Evolutionary conservation across 2,329 filamentous ascomycete genomes (phyloP).

Genomic region (Coniochaeta pulveracea): DNA sequence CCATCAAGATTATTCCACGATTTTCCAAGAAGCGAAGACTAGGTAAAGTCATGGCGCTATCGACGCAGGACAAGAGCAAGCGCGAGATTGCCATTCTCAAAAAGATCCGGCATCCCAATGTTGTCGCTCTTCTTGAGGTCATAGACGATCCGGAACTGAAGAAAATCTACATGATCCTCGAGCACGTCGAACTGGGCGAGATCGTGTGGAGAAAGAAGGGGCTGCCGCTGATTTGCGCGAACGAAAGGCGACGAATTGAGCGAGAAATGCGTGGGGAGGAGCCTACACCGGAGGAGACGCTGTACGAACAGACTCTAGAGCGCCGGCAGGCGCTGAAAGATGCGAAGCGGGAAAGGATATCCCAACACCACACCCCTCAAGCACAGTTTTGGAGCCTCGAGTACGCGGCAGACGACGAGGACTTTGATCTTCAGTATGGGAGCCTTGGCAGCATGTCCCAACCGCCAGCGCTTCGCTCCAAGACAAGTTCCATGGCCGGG

Average conservation of each 20-base stretch:
- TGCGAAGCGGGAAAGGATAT: conserved; percentile 41
- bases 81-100: conserved; percentile 96
- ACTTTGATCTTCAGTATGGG: conserved; percentile 28
- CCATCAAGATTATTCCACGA: conserved; percentile 96
- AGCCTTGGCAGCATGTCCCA: conserved; percentile 26
- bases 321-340: conserved; percentile 47
- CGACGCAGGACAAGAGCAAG: conserved; percentile 70
- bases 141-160: conserved; percentile 94
- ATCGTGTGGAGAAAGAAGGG: conserved; percentile 90
- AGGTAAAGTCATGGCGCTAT: conserved; percentile 59
- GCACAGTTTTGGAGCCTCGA: conserved; percentile 77
- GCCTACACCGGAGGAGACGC: conserved; percentile 48
- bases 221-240: conserved; percentile 66
- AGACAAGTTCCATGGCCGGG: conserved; percentile 24
- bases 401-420: conserved; percentile 43
- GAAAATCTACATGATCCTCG: conserved; percentile 97
- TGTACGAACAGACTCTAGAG: conserved; percentile 47
- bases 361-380: conserved; percentile 34
- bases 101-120: conserved; percentile 95
- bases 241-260: conserved; percentile 74
- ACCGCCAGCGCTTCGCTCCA: conserved; percentile 23
- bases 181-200: conserved; percentile 89
- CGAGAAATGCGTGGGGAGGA: conserved; percentile 52
- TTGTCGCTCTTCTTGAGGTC: conserved; percentile 89
- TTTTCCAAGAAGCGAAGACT: conserved; percentile 88